Evolutionary conservation across 352 stramenopile species (phyloP).

Genomic region (Globisporangium orthogonon): DNA sequence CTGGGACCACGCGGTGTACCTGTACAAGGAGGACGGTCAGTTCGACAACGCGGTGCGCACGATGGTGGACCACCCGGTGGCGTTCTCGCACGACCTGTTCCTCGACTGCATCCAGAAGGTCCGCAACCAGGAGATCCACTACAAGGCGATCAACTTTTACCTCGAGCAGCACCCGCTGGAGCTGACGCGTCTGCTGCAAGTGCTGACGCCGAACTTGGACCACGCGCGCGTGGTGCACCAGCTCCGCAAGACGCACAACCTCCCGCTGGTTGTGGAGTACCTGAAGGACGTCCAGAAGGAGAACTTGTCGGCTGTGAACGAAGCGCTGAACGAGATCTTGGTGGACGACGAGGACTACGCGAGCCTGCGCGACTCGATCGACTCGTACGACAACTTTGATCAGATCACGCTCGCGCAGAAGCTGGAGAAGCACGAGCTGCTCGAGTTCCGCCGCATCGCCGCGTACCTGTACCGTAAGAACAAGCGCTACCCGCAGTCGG

Average conservation of each 20-base stretch:
- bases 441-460: slow-evolving; percentile 99
- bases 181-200: slow-evolving; percentile 96
- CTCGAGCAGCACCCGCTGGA: slow-evolving; percentile 96
- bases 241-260: slow-evolving; percentile 95
- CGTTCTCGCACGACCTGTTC: slow-evolving; percentile 99
- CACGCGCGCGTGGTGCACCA: slow-evolving; percentile 98
- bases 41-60: slow-evolving; percentile 98
- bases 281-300: slow-evolving; percentile 98
- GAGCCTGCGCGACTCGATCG: slow-evolving; percentile 94
- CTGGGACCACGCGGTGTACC: slow-evolving; percentile 97
- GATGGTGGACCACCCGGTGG: slow-evolving; percentile 98
- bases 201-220: slow-evolving; percentile 98
- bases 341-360: slow-evolving; percentile 98
- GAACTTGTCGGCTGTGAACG: slow-evolving; percentile 98
- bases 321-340: slow-evolving; percentile 97
- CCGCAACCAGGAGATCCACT: slow-evolving; percentile 99
- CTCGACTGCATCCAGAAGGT: slow-evolving; percentile 99
- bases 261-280: slow-evolving; percentile 97
- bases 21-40: slow-evolving; percentile 99
- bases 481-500: slow-evolving; percentile 96
- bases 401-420: slow-evolving; percentile 97
- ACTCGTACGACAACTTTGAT: slow-evolving; percentile 99
- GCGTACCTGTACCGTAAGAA: slow-evolving; percentile 99
- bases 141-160: slow-evolving; percentile 99
- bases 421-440: slow-evolving; percentile 98